Conservation (phyloP, 306 rosid genomes). For the Corylus americana region DNA sequence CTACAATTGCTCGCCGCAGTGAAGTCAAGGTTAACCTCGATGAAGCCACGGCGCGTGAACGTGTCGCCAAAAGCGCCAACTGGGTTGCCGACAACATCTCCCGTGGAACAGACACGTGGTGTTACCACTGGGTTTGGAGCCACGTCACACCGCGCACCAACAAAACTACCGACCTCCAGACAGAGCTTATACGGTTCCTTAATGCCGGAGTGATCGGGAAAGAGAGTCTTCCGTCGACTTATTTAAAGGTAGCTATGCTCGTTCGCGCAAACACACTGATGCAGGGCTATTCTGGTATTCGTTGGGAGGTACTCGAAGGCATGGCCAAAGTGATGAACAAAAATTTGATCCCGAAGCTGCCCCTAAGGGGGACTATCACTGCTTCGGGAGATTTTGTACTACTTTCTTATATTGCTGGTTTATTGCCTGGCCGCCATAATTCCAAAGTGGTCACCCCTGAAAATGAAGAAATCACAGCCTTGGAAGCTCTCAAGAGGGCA, state of each 20-base stretch:
- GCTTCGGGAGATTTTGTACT: conserved; percentile 47
- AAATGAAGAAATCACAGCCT: conserved; percentile 28
- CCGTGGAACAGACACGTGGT: conserved; percentile 35
- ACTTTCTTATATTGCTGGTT: conserved; percentile 39
- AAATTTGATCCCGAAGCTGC: conserved; percentile 37
- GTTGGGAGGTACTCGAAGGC: conserved; percentile 36
- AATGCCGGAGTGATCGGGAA: conserved; percentile 38
- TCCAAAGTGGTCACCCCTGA: conserved; percentile 28
- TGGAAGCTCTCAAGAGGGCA: conserved; percentile 36
- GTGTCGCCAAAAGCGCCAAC: conserved; percentile 38
- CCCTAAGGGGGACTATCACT: conserved; percentile 39
- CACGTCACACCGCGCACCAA: conserved; percentile 37
- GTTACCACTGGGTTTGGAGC: conserved; percentile 46
- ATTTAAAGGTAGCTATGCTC: conserved; percentile 37
- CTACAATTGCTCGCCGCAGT: conserved; percentile 33
- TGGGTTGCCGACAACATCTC: conserved; percentile 35
- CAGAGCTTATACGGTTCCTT: conserved; percentile 41
- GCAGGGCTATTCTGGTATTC: conserved; percentile 43
- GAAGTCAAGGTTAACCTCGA: conserved; percentile 28
- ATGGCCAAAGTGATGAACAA: conserved; percentile 35
- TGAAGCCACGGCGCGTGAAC: conserved; percentile 24
- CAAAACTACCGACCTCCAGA: conserved; percentile 34
- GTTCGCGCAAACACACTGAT: conserved; percentile 39
- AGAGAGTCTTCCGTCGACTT: conserved; percentile 25
- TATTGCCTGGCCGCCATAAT: conserved; percentile 36